These are phyloP conservation scores for Eutypella sp. DNA, from an alignment of 2,329 filamentous ascomycete genomes.

Conservation along the genomic window DNA sequence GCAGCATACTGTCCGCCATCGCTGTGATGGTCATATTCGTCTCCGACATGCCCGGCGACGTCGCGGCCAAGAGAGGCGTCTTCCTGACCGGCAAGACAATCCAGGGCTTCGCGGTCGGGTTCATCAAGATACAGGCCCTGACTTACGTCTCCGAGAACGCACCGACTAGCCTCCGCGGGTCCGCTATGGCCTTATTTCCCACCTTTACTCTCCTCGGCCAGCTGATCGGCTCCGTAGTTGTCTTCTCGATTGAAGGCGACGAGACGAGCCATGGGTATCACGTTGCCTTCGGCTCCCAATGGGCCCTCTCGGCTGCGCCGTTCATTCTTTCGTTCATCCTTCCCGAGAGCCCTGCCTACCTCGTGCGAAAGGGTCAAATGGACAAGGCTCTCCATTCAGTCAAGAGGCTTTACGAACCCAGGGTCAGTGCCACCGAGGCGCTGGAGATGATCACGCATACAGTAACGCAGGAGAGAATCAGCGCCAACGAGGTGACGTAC, in stretches of 20 bases:
- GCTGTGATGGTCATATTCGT: slow-evolving; percentile 32
- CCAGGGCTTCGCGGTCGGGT: slow-evolving; percentile 40
- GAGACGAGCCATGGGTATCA: slow-evolving; percentile 29
- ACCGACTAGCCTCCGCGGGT: slow-evolving; percentile 39
- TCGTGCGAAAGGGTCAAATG: slow-evolving; percentile 37
- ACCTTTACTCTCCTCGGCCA: slow-evolving; percentile 45
- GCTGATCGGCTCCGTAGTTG: slow-evolving; percentile 38
- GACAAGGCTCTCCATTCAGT: slow-evolving; percentile 40
- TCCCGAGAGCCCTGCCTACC: slow-evolving; percentile 46
- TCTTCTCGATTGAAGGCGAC: slow-evolving; percentile 29
- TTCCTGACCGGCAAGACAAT: slow-evolving; percentile 43
- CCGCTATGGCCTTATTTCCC: slow-evolving; percentile 43
- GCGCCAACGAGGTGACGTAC: slow-evolving; percentile 29
- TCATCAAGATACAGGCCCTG: slow-evolving; percentile 36
- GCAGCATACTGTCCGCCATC: slow-evolving; percentile 31
- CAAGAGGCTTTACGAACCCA: slow-evolving; percentile 41
- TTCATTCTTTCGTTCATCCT: slow-evolving; percentile 38
- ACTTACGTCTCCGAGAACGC: slow-evolving; percentile 49
- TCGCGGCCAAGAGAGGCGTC: slow-evolving; percentile 16
- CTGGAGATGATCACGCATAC: slow-evolving; percentile 43
- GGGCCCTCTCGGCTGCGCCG: slow-evolving; percentile 38
- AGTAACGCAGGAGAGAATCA: slow-evolving; percentile 34
- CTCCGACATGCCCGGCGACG: slow-evolving; percentile 24
- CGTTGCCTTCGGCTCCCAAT: slow-evolving; percentile 39
- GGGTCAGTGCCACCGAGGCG: slow-evolving; percentile 33